Evolutionary conservation across 164 flowering plant species (phyloP), one percentile per base, ranked within the genome.

Genomic region (Aristolochia contorta): DNA sequence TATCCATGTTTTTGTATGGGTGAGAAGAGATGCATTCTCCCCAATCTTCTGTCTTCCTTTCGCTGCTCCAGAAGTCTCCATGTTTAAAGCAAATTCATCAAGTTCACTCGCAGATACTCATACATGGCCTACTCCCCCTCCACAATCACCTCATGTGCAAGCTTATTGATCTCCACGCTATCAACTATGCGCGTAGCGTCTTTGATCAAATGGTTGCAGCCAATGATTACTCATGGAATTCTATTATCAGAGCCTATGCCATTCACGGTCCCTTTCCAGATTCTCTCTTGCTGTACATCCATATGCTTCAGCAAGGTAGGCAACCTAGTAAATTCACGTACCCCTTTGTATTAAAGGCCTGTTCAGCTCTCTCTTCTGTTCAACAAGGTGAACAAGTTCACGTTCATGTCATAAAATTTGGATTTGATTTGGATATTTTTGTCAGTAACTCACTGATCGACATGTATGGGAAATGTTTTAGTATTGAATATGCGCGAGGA

Each of bases 281-380:
- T 20, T 67, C 78, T 47, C 47, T 74, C 10, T 19, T 46, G 22
- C 20, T 74, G 0, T 77, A 60, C 61, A 20, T 48, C 20, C 32
- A 68, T 57, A 72, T 77, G 78, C 72, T 77, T 47, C 21, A 50
- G 51, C 15, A 41, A 7, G 49, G 54, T 18, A 22, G 55, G 12
- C 55, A 45, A 32, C 72, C 78, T 10, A 71, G 63, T 21, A 69
- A 74, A 54, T 71, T 71, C 65, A 74, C 75, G 12, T 77, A 64
- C 72, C 72, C 74, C 52, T 74, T 46, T 58, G 56, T 69, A 37
- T 23, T 69, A 4, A 74, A 71, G 54, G 75, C 75, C 47, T 74
- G 78, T 53, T 71, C 80, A 9, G 47, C 53, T 0, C 60, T 60
- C 16, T 65, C 23, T 20, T 32, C 62, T 37, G 10, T 65, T 52